Base-by-base conservation (phyloP, 169 alveolate genomes). In the Plasmodium reichenowi region DNA sequence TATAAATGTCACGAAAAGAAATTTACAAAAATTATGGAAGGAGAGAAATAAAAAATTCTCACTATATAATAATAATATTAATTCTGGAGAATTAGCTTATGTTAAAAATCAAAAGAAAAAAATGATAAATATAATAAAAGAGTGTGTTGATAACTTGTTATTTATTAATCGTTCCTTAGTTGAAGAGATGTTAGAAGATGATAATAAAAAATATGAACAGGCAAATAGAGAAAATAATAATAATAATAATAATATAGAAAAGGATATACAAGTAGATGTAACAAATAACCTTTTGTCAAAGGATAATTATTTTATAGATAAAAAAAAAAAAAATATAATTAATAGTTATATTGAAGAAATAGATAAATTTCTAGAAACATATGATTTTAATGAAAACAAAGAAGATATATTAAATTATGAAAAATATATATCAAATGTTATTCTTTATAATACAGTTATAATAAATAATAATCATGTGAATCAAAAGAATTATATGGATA, bases 111-210 rank as follows among this genome's bases (percentile, higher is more conserved):
- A 8, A 1, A 59, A 45, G 50, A 62, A 74, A 64, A 59, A 38
- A 22, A 8, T 62, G 22, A 22, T 47, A n/a, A 43, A 52, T 6
- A 50, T 4, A 38, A 38, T 78, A 50, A 17, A 59, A 24, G 67
- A 22, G 7, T 72, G 86, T 1, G 73, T 83, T 17, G 73, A 83
- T 48, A 83, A 48, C 10, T 29, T 83, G 24, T 29, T 83, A 10
- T 83, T 70, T 60, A 67, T 48, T 5, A 83, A 83, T 12, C 68
- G 91, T 48, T 48, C 12, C 10, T 26, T 78, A 20, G 45, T 75
- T 20, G 47, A 38, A 38, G 68, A 64, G 5, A 47, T 38, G 17
- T 5, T 15, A 15, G 74, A 20, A n/a, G 20, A 15, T 38, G 74
- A 67, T 6, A 15, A 43, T 7, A 22, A 43, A 29, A 29, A 15